Conservation (phyloP, 2,329 filamentous ascomycete genomes). For the Fusarium tuaranense region DNA sequence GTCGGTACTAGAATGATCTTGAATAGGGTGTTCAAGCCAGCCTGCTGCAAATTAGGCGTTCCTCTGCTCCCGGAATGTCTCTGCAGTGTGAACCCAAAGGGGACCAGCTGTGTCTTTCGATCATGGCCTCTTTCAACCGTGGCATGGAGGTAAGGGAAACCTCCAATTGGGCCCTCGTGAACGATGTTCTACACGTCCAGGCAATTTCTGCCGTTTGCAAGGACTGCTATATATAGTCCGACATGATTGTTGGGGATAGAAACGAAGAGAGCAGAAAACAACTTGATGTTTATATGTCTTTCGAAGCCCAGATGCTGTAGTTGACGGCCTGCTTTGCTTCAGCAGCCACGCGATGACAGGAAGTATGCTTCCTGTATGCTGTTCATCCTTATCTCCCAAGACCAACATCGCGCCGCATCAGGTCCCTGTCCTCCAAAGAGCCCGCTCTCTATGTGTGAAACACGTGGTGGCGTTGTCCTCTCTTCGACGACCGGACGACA, state of each 20-base stretch:
- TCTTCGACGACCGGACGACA: neutral
- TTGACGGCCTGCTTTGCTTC: neutral
- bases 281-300: fast-evolving
- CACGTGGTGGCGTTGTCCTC: neutral
- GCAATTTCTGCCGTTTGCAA: neutral
- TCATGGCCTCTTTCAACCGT: neutral
- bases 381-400: neutral
- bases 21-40: neutral
- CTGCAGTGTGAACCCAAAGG: neutral
- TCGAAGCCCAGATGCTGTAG: neutral
- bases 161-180: neutral
- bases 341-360: neutral
- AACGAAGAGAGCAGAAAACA: neutral
- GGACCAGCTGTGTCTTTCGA: neutral
- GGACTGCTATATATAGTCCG: neutral
- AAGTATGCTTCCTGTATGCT: neutral
- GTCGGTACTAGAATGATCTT: too few species aligned
- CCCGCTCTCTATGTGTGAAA: neutral
- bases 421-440: fast-evolving
- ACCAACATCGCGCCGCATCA: too few species aligned
- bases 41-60: neutral
- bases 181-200: neutral
- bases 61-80: neutral
- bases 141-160: neutral
- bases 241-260: neutral